A percentile compares a stretch with the other conserved stretches of the same genome.
phyloP scores from a whole-genome alignment of 2,329 filamentous ascomycete species.

The Pyrenochaeta sp. region DNA sequence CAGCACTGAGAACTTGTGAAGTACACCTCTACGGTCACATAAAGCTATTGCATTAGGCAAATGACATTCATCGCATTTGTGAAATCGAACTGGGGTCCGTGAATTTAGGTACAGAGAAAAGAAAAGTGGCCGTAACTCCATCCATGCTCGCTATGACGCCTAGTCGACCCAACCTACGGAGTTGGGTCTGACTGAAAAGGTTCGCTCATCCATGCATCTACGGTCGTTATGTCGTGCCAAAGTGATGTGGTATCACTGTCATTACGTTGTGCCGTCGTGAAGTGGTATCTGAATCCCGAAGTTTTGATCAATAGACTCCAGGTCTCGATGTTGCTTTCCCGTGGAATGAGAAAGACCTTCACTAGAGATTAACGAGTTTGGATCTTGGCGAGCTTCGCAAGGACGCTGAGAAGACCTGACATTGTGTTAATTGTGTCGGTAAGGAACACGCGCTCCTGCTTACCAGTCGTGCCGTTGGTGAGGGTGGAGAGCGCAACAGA shows the following conservation, averaged over 20 bases:
- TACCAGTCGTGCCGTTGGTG: constrained; percentile 91
- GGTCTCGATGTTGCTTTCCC: neutral
- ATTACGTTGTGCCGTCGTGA: neutral
- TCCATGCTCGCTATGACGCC: neutral
- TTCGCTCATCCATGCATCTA: neutral
- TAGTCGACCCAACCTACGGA: neutral
- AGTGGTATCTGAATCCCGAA: neutral
- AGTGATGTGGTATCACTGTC: too few relatives aligned
- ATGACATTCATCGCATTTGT: too few relatives aligned
- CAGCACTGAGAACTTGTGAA: too few relatives aligned
- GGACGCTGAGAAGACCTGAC: constrained; percentile 39
- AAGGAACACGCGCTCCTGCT: too few relatives aligned
- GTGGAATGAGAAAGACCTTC: neutral
- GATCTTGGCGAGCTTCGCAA: constrained; percentile 38
- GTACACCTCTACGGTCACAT: too few relatives aligned
- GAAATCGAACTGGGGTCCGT: neutral
- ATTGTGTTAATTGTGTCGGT: constrained; percentile 12
- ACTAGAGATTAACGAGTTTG: constrained; percentile 5
- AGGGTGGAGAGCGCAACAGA: constrained; percentile 86
- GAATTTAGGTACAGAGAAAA: constrained; percentile 1
- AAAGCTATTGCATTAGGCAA: too few relatives aligned
- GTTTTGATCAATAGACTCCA: neutral
- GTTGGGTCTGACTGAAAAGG: neutral
- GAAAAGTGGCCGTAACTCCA: neutral
- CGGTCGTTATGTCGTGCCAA: neutral